Evolutionary conservation across 2,329 filamentous ascomycete genomes (phyloP).

Genomic region (Paraconiothyrium sp.): DNA sequence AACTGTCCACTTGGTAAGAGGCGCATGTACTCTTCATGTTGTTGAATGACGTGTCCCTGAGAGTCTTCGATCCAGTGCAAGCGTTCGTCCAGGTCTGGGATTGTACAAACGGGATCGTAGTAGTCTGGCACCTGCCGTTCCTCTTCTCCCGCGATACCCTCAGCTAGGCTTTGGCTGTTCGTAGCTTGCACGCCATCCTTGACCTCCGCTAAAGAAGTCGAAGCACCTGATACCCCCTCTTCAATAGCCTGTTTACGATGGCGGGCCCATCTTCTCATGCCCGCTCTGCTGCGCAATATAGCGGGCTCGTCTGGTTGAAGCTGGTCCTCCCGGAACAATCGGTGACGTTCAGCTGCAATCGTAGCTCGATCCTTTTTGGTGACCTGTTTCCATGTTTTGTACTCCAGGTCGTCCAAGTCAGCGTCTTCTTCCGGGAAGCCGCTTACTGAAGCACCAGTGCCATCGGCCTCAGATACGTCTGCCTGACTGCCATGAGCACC

Average conservation of each 20-base stretch:
- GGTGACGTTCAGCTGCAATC: conserved; percentile 84
- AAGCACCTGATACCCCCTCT: conserved; percentile 55
- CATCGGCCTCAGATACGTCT: conserved; percentile 89
- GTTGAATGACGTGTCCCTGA: conserved; percentile 88
- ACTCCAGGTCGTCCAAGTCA: conserved; percentile 88
- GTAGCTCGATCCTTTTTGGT: conserved; percentile 94
- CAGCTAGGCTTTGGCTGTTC: conserved; percentile 81
- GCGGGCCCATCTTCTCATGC: conserved; percentile 88
- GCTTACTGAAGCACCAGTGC: conserved; percentile 70
- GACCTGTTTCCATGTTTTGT: conserved; percentile 98
- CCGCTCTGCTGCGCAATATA: conserved; percentile 81
- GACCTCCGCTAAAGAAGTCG: conserved; percentile 58
- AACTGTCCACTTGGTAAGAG: conserved; percentile 81
- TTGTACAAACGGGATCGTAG: conserved; percentile 85
- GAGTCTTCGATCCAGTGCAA: conserved; percentile 90
- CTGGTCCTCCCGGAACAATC: conserved; percentile 84
- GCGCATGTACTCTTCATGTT: conserved; percentile 83
- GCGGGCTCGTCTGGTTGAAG: conserved; percentile 90
- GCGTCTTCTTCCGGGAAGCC: conserved; percentile 78
- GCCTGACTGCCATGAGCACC: conserved; percentile 72
- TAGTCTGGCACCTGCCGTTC: conserved; percentile 91
- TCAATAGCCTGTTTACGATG: conserved; percentile 73
- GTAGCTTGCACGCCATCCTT: conserved; percentile 58
- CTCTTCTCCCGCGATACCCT: conserved; percentile 86
- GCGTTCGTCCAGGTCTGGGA: conserved; percentile 82